A percentile compares a stretch with the other conserved stretches of the same genome.
Evolutionary conservation across 2,329 filamentous ascomycete species (phyloP).

Genomic region (Diaporthe caulivora): DNA sequence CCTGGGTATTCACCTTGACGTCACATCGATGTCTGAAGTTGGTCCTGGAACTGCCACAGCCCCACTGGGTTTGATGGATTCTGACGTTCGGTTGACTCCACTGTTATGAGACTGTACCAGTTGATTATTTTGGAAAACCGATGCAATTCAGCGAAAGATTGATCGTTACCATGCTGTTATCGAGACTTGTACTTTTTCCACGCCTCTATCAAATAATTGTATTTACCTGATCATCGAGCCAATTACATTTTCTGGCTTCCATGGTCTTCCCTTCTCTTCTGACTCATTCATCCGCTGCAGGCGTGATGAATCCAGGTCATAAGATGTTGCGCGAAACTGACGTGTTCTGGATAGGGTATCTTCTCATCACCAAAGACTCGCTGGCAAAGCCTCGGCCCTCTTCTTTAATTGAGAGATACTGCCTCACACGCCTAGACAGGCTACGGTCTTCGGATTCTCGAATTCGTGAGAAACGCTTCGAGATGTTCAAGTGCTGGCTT

Average conservation of each 20-base stretch:
- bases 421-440: neutral
- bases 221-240: neutral
- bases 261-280: neutral
- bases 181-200: neutral
- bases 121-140: neutral
- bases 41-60: neutral
- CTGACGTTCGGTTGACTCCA: conserved; percentile 5
- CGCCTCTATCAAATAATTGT: no score
- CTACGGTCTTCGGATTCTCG: no score
- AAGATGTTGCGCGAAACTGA: neutral
- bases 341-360: no score
- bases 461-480: no score
- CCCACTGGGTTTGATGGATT: neutral
- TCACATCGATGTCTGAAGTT: conserved; percentile 6
- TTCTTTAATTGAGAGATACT: neutral
- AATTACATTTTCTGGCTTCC: neutral
- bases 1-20: conserved; percentile 29
- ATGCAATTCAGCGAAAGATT: conserved; percentile 26
- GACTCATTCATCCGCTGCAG: neutral
- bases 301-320: neutral
- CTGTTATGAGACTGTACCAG: conserved; percentile 20
- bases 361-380: no score
- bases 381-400: no score
- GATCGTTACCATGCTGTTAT: neutral
- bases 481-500: neutral